Base-by-base conservation (phyloP, 164 flowering plant species). In the Magnolia kwangsiensis region DNA sequence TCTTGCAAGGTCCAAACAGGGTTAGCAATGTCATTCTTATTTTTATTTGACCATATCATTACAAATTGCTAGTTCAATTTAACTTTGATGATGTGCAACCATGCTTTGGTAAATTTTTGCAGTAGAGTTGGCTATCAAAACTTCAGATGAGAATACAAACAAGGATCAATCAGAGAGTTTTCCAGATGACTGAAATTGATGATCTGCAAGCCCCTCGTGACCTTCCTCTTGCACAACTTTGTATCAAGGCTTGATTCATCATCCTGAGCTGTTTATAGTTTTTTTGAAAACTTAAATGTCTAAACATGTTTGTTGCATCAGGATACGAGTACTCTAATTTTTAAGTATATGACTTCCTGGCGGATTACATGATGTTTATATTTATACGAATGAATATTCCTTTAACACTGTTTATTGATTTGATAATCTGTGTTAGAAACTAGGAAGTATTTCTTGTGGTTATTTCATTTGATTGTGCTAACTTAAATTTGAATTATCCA, bases 121-220 rank as follows among this genome's bases (percentile, higher is more conserved):
- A 87, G 92, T 84, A 73, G 88, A 89, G 67, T 76, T 79, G 71
- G 90, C 91, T 74, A 85, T 78, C 71, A 90, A 84, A 79, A 83
- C 73, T 71, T 79, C 87, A 75, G 88, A 84, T 80, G 86, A 58
- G 61, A 86, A 81, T 69, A 74, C 63, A 66, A 83, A 84, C 74
- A 85, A 78, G 82, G 90, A 86, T 69, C 82, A 84, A 14, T 84
- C 81, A 45, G 83, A 86, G 61, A 88, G 91, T 86, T 19, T 79
- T 87, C 69, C 82, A 86, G 68, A 84, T 87, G 89, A 84, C 92
- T 63, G 94, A 86, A 83, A 91, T 96, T 76, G 98, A 96, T 77
- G 99, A 96, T 85, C 96, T 96, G 75, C 97, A 89, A 80, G 90
- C 87, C 77, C 87, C 97, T 75, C 86, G 77, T 75, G 81, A 83